Evolutionary conservation across 1,284 basidiomycete genomes (phyloP).

Genomic region (Agaricales sp.): DNA sequence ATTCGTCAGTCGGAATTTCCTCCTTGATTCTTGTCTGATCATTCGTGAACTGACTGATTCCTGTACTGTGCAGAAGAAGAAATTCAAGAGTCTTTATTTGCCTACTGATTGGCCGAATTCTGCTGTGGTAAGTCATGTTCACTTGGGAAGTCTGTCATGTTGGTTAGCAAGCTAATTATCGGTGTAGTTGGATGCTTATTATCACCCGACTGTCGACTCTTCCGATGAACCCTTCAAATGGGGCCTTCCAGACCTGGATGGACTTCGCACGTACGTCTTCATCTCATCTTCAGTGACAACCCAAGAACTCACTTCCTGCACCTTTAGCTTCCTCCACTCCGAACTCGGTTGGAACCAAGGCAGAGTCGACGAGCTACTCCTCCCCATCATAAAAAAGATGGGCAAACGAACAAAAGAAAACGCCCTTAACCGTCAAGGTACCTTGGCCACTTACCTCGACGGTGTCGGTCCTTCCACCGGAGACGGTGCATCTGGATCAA

Average conservation of each 20-base stretch:
- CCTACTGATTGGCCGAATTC: slow-evolving; percentile 84
- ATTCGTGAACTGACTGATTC: slow-evolving; percentile 5
- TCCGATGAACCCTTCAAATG: slow-evolving; percentile 95
- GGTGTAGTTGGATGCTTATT: slow-evolving; percentile 81
- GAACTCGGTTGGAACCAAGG: slow-evolving; percentile 81
- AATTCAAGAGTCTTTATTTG: slow-evolving; percentile 78
- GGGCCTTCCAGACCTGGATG: slow-evolving; percentile 93
- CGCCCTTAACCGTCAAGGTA: slow-evolving; percentile 67
- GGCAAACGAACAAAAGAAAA: slow-evolving; percentile 66
- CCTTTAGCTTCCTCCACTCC: slow-evolving; percentile 64
- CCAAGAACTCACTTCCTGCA: not conserved
- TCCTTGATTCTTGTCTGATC: not conserved
- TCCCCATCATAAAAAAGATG: slow-evolving; percentile 91
- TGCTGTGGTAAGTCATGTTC: slow-evolving; percentile 53
- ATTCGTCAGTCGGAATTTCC: slow-evolving; percentile 53
- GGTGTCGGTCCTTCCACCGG: slow-evolving; percentile 17
- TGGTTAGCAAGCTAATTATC: slow-evolving; percentile 8
- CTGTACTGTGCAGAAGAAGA: slow-evolving; percentile 61
- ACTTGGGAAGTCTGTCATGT: not conserved
- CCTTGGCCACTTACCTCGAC: slow-evolving; percentile 52
- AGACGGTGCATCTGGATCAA: not conserved
- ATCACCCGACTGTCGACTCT: slow-evolving; percentile 81
- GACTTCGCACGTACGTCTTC: slow-evolving; percentile 62
- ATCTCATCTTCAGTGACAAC: not conserved
- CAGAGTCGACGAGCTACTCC: slow-evolving; percentile 87